A percentile compares a stretch with the other conserved stretches of the same genome.
These are phyloP conservation scores for Verticillium nubilum DNA, from an alignment of 2,329 filamentous ascomycete species.

Conservation along the genomic window DNA sequence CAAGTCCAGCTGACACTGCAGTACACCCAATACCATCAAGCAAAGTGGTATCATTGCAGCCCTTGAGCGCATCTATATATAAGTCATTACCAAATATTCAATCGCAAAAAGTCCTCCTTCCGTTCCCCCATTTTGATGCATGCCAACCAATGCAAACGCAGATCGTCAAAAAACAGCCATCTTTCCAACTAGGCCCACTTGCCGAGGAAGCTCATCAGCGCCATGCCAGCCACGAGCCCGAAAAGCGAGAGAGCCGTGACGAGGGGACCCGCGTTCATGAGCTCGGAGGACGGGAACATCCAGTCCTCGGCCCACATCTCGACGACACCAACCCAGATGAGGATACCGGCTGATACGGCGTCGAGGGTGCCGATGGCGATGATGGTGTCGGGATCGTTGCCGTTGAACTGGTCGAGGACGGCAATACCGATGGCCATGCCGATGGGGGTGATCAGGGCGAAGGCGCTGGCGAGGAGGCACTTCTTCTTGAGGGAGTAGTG, in stretches of 20 bases:
- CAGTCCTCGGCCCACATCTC: constrained; percentile 78
- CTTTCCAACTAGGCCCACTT: constrained; percentile 54
- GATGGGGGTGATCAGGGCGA: constrained; percentile 67
- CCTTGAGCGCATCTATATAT: not conserved
- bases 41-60: not conserved
- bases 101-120: not conserved
- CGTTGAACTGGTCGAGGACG: constrained; percentile 65
- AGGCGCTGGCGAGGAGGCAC: constrained; percentile 55
- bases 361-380: constrained; percentile 70
- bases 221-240: constrained; percentile 56
- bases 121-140: not conserved
- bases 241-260: constrained; percentile 45
- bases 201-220: constrained; percentile 66
- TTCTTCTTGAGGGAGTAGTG: constrained; percentile 42
- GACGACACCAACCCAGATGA: constrained; percentile 74
- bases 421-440: constrained; percentile 79
- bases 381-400: constrained; percentile 62
- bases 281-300: constrained; percentile 47
- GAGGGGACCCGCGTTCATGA: constrained; percentile 43
- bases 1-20: too few species aligned
- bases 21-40: not conserved
- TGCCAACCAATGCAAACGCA: not conserved
- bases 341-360: constrained; percentile 67
- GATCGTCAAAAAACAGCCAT: too few species aligned
- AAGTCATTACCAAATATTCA: not conserved